Conservation (phyloP, 352 stramenopile genomes). For the Phytopythium montanum region DNA sequence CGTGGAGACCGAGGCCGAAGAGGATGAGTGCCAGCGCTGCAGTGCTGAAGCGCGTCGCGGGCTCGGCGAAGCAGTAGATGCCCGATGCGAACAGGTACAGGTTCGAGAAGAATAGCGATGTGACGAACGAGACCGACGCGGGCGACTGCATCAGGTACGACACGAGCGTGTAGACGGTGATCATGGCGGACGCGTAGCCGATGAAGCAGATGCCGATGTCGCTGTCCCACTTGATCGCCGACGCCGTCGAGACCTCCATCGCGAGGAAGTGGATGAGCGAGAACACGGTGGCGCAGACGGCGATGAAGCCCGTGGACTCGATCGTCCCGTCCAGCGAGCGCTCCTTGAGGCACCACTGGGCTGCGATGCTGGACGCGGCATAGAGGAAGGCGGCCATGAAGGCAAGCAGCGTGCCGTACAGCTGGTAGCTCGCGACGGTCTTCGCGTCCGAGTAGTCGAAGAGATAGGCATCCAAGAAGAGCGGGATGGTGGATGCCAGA, state of each 20-base stretch:
- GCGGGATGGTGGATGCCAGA: conserved; percentile 13
- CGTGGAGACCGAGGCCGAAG: conserved; percentile 28
- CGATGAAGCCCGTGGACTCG: conserved; percentile 31
- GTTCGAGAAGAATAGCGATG: conserved; percentile 31
- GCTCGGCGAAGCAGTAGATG: conserved; percentile 24
- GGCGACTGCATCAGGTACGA: conserved; percentile 24
- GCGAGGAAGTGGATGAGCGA: conserved; percentile 24
- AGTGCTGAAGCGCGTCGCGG: conserved; percentile 10
- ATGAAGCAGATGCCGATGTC: conserved; percentile 22
- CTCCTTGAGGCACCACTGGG: conserved; percentile 31
- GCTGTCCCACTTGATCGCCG: conserved; percentile 21
- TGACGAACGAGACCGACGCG: conserved; percentile 30
- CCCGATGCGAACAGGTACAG: conserved; percentile 32
- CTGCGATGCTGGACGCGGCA: conserved; percentile 32
- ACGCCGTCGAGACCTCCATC: conserved; percentile 20
- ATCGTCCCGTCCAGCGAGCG: conserved; percentile 17
- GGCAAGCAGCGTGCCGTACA: conserved; percentile 30
- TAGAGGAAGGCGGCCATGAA: conserved; percentile 31
- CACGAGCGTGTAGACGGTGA: conserved; percentile 38
- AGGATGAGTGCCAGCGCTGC: conserved; percentile 25
- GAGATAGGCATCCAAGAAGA: conserved; percentile 21
- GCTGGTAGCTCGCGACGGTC: conserved; percentile 8
- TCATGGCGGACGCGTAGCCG: conserved; percentile 29
- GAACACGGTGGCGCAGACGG: conserved; percentile 21
- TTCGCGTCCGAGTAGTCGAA: conserved; percentile 10